A percentile compares a stretch with the other conserved stretches of the same genome.
These are phyloP conservation scores for Pseudognaphalium luteoalbum DNA, from an alignment of 129 eudicot genomes.

Conservation along the genomic window DNA sequence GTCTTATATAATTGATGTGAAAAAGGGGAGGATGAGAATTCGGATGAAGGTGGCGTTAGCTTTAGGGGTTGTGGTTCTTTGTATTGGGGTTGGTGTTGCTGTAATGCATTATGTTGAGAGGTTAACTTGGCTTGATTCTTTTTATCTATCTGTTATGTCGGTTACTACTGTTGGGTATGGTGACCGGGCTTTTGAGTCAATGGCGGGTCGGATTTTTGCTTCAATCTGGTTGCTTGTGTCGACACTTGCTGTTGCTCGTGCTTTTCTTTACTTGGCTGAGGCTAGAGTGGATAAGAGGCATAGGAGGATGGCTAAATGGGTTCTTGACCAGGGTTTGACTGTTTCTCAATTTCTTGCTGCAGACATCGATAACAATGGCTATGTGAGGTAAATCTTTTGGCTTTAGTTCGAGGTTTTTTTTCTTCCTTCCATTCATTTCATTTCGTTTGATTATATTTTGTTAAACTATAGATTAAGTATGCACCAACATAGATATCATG, in stretches of 20 bases:
- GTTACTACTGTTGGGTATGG: slow-evolving; percentile 98
- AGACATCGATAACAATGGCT: slow-evolving; percentile 88
- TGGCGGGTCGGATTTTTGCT: slow-evolving; percentile 80
- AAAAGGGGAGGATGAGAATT: slow-evolving; percentile 95
- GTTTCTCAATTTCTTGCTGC: slow-evolving; percentile 97
- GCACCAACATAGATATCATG: not conserved
- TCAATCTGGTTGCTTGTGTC: slow-evolving; percentile 97
- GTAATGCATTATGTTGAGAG: slow-evolving; percentile 87
- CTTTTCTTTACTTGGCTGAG: slow-evolving; percentile 96
- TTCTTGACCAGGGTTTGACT: slow-evolving; percentile 91
- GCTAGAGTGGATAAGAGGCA: slow-evolving; percentile 93
- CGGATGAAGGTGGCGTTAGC: slow-evolving; percentile 94
- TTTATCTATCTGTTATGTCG: slow-evolving; percentile 93
- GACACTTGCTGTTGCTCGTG: slow-evolving; percentile 94
- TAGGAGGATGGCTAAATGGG: slow-evolving; percentile 89
- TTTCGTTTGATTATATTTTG: slow-evolving; percentile 7
- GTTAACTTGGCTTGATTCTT: slow-evolving; percentile 74
- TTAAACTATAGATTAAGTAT: not conserved
- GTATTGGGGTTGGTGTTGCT: slow-evolving; percentile 79
- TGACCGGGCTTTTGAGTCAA: slow-evolving; percentile 70
- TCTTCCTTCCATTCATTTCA: not conserved
- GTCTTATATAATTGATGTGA: slow-evolving; percentile 69
- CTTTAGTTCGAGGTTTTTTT: not conserved
- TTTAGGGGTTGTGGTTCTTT: slow-evolving; percentile 81
- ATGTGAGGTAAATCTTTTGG: slow-evolving; percentile 57